phyloP scores from a whole-genome alignment of 2,329 filamentous ascomycete genomes.

The Talaromyces amestolkiae region DNA sequence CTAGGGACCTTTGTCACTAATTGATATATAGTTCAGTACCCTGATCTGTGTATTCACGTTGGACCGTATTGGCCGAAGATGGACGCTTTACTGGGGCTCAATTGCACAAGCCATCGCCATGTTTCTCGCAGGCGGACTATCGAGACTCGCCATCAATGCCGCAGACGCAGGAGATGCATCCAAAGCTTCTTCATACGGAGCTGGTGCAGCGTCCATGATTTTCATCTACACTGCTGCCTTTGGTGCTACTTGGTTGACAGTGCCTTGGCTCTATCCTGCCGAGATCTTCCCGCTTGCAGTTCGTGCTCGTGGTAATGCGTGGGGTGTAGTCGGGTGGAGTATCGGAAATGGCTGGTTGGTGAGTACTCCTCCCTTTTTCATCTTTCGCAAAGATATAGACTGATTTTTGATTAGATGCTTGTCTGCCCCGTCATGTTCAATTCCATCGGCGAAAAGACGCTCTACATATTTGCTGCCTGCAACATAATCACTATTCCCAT shows the following conservation, averaged over 20 bases:
- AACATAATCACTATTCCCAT: conserved; percentile 66
- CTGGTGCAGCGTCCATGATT: conserved; percentile 67
- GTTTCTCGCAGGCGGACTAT: conserved; percentile 65
- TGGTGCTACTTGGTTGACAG: conserved; percentile 57
- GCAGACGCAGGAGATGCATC: conserved; percentile 46
- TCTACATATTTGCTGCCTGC: conserved; percentile 69
- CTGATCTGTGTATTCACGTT: conserved; percentile 68
- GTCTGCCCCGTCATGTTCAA: conserved; percentile 62
- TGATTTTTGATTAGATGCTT: conserved; percentile 38
- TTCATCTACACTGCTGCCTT: conserved; percentile 67
- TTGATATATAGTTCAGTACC: conserved; percentile 55
- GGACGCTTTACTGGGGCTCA: conserved; percentile 68
- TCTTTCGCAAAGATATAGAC: neutral
- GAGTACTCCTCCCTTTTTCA: conserved; percentile 26
- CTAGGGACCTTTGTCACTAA: neutral
- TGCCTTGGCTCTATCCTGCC: conserved; percentile 65
- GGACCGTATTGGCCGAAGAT: conserved; percentile 65
- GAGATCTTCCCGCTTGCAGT: conserved; percentile 72
- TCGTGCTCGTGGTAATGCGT: conserved; percentile 71
- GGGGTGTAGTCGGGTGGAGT: conserved; percentile 72
- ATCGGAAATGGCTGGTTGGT: conserved; percentile 70
- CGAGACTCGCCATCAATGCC: conserved; percentile 53
- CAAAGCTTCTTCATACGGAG: conserved; percentile 55
- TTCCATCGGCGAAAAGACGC: conserved; percentile 65
- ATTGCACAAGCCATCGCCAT: conserved; percentile 64